Percentiles rank a stretch among this genome's conserved stretches.
Evolutionary conservation across 495 filamentous ascomycete genomes (phyloP).

Genomic region (Penicillium samsonianum): DNA sequence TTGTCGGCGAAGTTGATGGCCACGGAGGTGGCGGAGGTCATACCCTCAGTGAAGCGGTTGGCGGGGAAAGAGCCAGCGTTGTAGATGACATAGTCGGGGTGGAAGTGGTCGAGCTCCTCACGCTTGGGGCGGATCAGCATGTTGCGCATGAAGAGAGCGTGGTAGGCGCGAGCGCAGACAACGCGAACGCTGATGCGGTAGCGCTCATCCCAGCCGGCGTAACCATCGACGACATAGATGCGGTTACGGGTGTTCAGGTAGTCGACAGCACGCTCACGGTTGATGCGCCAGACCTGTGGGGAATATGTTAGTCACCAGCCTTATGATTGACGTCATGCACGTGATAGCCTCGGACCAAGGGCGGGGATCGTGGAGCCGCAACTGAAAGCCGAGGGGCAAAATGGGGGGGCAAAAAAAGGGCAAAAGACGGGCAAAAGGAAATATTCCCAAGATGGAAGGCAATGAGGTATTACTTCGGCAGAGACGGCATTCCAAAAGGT

Average conservation of each 20-base stretch:
- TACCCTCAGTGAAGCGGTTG: slow-evolving; percentile 96
- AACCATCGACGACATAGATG: slow-evolving; percentile 98
- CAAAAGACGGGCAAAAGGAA: slow-evolving; percentile 3
- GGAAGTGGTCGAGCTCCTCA: slow-evolving; percentile 93
- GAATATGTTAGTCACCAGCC: slow-evolving; percentile 21
- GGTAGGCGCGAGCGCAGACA: slow-evolving; percentile 97
- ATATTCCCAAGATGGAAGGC: not conserved
- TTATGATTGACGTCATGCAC: slow-evolving; percentile 39
- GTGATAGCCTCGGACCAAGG: slow-evolving; percentile 26
- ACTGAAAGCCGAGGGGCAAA: slow-evolving; percentile 12
- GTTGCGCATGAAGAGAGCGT: slow-evolving; percentile 99
- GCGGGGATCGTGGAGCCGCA: slow-evolving; percentile 18
- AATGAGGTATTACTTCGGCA: not conserved
- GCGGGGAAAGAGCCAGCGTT: slow-evolving; percentile 98
- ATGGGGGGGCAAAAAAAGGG: slow-evolving; percentile 10
- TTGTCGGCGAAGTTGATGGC: slow-evolving; percentile 87
- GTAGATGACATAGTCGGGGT: slow-evolving; percentile 99
- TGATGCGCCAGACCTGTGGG: slow-evolving; percentile 94
- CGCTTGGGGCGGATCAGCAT: slow-evolving; percentile 95
- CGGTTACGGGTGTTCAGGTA: slow-evolving; percentile 98
- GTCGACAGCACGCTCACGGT: slow-evolving; percentile 97
- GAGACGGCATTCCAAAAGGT: slow-evolving; percentile 7
- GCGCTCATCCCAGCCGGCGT: slow-evolving; percentile 96
- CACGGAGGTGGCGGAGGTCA: slow-evolving; percentile 92
- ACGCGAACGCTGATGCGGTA: slow-evolving; percentile 98